Base-by-base conservation (phyloP, 768 basidiomycete genomes). In the Macrocybe gigantea region DNA sequence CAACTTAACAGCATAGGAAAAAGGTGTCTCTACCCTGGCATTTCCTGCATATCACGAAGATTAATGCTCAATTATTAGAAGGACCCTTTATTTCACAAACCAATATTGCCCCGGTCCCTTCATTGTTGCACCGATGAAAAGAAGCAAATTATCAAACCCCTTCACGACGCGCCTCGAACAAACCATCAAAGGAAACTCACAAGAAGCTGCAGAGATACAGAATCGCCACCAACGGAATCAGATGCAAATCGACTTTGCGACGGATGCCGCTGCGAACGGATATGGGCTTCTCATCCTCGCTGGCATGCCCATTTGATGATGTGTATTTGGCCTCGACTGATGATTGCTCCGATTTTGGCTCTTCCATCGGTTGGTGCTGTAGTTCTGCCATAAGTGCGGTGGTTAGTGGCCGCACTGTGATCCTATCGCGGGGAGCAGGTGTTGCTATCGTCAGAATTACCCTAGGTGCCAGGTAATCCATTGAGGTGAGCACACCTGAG, bases 101-200 rank as follows among this genome's bases (percentile, higher is more conserved):
- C 75, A 38, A 76, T 59, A 55, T 74, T 77, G 40, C 70, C 59
- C 13, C 75, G 68, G 56, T 75, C 75, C 15, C 70, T 71, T 41
- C 8, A 44, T 32, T 44, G 13, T 42, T 39, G 30, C 11, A 22
- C 31, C 22, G 7, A 38, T n/a, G 31, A 15, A 15, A 29, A 44
- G 11, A 5, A 34, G 33, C 29, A 12, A 30, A 22, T 13, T 44
- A 11, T 34, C 13, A 22, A 40, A 12, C 29, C 15, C 22, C 22
- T 22, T 22, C 22, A 22, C 22, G 22, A 22, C 22, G 22, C 22
- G 22, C 22, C 22, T 22, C 22, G 6, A n/a, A 13, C 11, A 12
- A 42, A 22, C 38, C 10, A 12, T n/a, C 11, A 22, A 15, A 6
- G 6, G 8, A 54, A 48, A 33, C 41, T 22, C 32, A 61, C 60